A percentile compares a stretch with the other conserved stretches of the same genome.
Conservation (phyloP, 345 rosid species). For the Melastoma malabathricum region DNA sequence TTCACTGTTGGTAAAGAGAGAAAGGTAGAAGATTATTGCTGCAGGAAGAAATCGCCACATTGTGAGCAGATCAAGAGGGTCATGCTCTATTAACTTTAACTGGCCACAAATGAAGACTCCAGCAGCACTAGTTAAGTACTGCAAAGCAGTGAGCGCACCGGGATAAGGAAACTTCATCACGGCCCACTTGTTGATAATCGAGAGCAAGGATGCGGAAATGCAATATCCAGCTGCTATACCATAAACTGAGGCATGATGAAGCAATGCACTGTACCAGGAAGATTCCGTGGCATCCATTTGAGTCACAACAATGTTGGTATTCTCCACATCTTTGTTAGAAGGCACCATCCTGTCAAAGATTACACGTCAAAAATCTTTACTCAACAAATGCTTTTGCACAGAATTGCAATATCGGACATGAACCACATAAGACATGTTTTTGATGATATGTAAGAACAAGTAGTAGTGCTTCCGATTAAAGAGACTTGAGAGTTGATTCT, state of each 20-base stretch:
- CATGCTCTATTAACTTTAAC: conserved; percentile 58
- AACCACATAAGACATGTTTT: too few relatives aligned
- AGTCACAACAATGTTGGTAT: conserved; percentile 14
- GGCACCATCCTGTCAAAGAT: conserved; percentile 24
- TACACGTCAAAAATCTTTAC: too few relatives aligned
- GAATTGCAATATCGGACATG: too few relatives aligned
- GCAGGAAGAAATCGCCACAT: conserved; percentile 97
- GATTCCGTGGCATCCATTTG: conserved; percentile 11
- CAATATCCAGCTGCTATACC: conserved; percentile 90
- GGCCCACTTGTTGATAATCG: conserved; percentile 97
- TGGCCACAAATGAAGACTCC: conserved; percentile 58
- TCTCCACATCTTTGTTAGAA: conserved; percentile 28
- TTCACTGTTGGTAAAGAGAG: conserved; percentile 93
- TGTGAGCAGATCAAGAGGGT: conserved; percentile 46
- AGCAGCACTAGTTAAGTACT: conserved; percentile 78
- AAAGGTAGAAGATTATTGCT: conserved; percentile 78
- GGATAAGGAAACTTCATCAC: conserved; percentile 94
- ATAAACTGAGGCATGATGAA: conserved; percentile 50
- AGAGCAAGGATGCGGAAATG: conserved; percentile 78
- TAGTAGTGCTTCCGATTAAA: too few relatives aligned
- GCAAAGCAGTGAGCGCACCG: conserved; percentile 89
- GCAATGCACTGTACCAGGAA: conserved; percentile 32
- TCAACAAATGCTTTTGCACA: too few relatives aligned
- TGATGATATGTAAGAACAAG: too few relatives aligned
- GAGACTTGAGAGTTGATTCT: too few relatives aligned